phyloP scores from a whole-genome alignment of 768 basidiomycete species.

The Tylopilus balloui region DNA sequence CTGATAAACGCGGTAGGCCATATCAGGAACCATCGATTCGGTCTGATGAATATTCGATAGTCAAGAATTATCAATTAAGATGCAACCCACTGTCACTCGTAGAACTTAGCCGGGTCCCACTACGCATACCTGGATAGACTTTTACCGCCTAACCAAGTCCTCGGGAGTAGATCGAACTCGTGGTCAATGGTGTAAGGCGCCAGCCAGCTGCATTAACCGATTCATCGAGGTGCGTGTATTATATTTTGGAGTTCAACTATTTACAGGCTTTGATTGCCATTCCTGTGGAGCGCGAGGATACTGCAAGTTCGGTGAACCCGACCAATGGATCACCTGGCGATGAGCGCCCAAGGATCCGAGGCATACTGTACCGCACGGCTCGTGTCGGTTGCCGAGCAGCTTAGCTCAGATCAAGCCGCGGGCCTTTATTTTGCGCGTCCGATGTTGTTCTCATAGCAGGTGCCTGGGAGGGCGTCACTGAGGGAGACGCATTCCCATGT shows the following conservation, averaged over 20 bases:
- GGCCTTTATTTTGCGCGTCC: conserved; percentile 18
- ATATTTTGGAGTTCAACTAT: background rate
- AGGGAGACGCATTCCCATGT: conserved; percentile 55
- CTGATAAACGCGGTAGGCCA: too few species aligned
- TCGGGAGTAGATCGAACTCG: background rate
- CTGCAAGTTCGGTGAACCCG: background rate
- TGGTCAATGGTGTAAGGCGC: too few species aligned
- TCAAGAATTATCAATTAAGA: background rate
- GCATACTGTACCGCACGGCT: background rate
- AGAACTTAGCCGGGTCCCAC: background rate
- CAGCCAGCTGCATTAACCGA: too few species aligned
- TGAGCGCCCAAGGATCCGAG: background rate
- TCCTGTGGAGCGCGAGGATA: background rate
- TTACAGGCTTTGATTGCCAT: conserved; percentile 1
- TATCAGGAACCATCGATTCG: too few species aligned
- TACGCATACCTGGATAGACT: background rate
- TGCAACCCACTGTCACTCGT: background rate
- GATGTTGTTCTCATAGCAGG: conserved; percentile 8
- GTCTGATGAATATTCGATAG: background rate
- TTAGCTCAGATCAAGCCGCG: conserved; percentile 30
- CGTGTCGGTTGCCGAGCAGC: background rate
- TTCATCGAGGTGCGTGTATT: background rate
- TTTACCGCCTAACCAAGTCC: background rate
- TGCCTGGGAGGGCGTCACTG: conserved; percentile 26
- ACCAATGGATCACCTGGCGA: background rate